Conservation (phyloP, 306 rosid species). For the Fragaria vesca region DNA sequence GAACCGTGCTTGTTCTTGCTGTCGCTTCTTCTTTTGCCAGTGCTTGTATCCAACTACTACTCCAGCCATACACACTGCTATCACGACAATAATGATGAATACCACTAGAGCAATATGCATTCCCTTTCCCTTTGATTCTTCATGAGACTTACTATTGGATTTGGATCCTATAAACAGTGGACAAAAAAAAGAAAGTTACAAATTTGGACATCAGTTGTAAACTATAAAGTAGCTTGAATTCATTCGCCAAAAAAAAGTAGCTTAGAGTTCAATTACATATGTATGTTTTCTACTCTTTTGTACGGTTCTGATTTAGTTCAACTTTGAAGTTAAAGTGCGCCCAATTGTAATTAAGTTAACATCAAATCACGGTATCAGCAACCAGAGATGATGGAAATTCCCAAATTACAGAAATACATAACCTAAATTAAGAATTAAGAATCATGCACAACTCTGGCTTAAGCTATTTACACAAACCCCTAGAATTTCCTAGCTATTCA, state of each 20-base stretch:
- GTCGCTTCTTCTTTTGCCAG: conserved; percentile 75
- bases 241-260: not conserved
- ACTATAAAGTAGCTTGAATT: not conserved
- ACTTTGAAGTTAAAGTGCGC: not conserved
- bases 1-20: conserved; percentile 75
- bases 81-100: conserved; percentile 38
- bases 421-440: not conserved
- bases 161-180: conserved; percentile 43
- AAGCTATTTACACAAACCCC: not conserved
- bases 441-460: not conserved
- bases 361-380: not conserved
- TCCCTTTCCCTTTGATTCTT: conserved; percentile 40
- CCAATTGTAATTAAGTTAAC: not conserved
- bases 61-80: conserved; percentile 36
- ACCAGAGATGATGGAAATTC: not conserved
- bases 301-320: not conserved
- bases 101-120: conserved; percentile 43
- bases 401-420: not conserved
- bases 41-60: conserved; percentile 49
- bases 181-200: conserved; percentile 12
- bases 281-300: not conserved
- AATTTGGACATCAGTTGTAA: not conserved
- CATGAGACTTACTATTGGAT: conserved; percentile 30
- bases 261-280: not conserved
- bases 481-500: not conserved